Conservation (phyloP, 1,284 basidiomycete species). For the Irpex rosettiformis region DNA sequence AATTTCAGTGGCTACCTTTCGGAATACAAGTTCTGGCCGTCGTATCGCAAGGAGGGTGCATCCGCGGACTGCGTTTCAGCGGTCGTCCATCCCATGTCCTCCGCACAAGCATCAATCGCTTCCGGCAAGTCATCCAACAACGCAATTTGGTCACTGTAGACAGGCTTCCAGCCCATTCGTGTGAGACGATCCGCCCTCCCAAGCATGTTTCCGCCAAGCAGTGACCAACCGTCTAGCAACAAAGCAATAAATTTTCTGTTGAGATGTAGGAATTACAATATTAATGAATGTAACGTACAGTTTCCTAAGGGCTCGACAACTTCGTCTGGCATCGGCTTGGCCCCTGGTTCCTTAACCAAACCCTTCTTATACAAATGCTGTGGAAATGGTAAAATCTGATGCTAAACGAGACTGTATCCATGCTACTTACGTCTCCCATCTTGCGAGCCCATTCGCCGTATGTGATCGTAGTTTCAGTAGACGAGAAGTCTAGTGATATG, state of each 20-base stretch:
- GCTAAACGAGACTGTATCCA: background rate
- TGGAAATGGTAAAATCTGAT: background rate
- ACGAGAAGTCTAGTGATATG: constrained; percentile 14
- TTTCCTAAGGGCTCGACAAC: constrained; percentile 33
- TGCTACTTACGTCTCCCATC: constrained; percentile 34
- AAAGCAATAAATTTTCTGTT: background rate
- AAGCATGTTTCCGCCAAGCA: constrained; percentile 35
- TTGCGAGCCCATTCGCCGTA: constrained; percentile 27
- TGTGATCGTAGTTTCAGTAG: constrained; percentile 21
- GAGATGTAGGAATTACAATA: background rate
- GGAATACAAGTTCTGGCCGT: background rate
- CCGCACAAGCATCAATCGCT: constrained; percentile 30
- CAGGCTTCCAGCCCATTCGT: constrained; percentile 37
- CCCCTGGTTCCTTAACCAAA: constrained; percentile 31
- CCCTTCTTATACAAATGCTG: constrained; percentile 36
- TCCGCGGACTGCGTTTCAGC: background rate
- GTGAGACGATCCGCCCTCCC: constrained; percentile 32
- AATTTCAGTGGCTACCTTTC: background rate
- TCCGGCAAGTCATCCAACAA: constrained; percentile 33
- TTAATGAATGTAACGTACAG: constrained; percentile 25
- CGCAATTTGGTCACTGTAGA: constrained; percentile 28
- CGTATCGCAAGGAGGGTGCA: background rate
- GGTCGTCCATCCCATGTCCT: constrained; percentile 4
- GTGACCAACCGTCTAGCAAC: constrained; percentile 34
- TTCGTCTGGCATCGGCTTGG: constrained; percentile 30